Evolutionary conservation across 192 early-diverging fungal species (phyloP).

Genomic region (Spizellomyces sp.): DNA sequence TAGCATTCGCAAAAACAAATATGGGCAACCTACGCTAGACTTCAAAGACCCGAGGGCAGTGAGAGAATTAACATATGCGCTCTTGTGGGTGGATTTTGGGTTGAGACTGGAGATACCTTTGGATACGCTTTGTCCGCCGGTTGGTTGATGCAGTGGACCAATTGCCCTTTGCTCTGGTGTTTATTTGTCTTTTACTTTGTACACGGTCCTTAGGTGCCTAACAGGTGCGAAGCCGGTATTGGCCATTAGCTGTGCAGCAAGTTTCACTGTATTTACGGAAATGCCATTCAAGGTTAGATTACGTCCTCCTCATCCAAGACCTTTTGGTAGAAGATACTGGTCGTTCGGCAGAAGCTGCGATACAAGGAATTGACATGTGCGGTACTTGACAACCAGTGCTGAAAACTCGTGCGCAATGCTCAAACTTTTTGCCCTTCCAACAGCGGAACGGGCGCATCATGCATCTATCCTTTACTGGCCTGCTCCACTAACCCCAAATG

Average conservation of each 20-base stretch:
- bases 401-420: background rate
- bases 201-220: too few relatives aligned
- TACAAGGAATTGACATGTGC: too few relatives aligned
- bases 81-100: slow-evolving; percentile 65
- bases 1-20: slow-evolving; percentile 20
- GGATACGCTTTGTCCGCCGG: slow-evolving; percentile 68
- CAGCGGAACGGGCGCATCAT: slow-evolving; percentile 87
- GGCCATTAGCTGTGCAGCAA: too few relatives aligned
- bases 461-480: slow-evolving; percentile 88
- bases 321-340: slow-evolving; percentile 38
- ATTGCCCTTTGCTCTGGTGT: too few relatives aligned
- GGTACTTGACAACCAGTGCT: background rate
- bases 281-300: slow-evolving; percentile 58
- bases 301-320: slow-evolving; percentile 71
- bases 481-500: slow-evolving; percentile 59
- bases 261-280: too few relatives aligned
- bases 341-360: background rate
- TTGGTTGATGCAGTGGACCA: slow-evolving; percentile 23
- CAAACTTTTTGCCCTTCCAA: background rate
- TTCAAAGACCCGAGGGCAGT: slow-evolving; percentile 67
- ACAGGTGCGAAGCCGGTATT: too few relatives aligned
- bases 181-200: too few relatives aligned
- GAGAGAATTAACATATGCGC: slow-evolving; percentile 59
- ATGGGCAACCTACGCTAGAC: slow-evolving; percentile 48
- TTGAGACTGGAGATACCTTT: slow-evolving; percentile 69